Percentiles rank a stretch among this genome's conserved stretches.
phyloP scores from a whole-genome alignment of 2,329 filamentous ascomycete genomes.

The Cryphonectria naterciae region DNA sequence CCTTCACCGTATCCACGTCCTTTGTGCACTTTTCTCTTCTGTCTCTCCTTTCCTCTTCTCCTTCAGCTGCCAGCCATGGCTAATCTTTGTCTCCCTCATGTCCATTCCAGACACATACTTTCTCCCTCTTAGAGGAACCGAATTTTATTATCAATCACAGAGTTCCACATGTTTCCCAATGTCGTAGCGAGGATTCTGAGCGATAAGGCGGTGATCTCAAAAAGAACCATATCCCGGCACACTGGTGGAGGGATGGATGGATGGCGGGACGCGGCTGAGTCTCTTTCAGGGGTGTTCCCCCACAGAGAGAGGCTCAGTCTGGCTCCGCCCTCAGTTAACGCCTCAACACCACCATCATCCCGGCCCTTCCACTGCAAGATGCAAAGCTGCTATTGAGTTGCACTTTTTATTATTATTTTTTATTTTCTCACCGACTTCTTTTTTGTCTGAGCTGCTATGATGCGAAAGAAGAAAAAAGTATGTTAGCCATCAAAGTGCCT shows the following conservation, averaged over 20 bases:
- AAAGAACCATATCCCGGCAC: not conserved
- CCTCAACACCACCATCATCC: not conserved
- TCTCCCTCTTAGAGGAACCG: not conserved
- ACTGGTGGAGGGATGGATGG: not conserved
- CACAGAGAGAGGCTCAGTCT: not conserved
- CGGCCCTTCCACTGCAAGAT: not conserved
- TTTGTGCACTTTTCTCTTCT: not conserved
- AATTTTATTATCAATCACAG: not conserved
- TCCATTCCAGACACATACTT: not conserved
- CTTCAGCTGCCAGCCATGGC: constrained; percentile 2
- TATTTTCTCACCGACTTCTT: not conserved
- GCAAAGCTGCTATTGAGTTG: not conserved
- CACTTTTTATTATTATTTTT: not conserved
- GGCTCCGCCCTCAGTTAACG: not conserved
- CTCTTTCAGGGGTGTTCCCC: not conserved
- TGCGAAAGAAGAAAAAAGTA: not conserved
- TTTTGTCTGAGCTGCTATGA: not conserved
- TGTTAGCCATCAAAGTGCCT: not conserved
- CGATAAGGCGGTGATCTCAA: not conserved
- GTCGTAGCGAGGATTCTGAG: not conserved
- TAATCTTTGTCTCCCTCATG: not conserved
- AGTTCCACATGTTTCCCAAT: not conserved
- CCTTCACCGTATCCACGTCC: not conserved
- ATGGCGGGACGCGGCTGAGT: constrained; percentile 1
- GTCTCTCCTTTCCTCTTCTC: not conserved